Evolutionary conservation across 2,329 filamentous ascomycete species (phyloP).

Genomic region (Ascocoryne sarcoides): DNA sequence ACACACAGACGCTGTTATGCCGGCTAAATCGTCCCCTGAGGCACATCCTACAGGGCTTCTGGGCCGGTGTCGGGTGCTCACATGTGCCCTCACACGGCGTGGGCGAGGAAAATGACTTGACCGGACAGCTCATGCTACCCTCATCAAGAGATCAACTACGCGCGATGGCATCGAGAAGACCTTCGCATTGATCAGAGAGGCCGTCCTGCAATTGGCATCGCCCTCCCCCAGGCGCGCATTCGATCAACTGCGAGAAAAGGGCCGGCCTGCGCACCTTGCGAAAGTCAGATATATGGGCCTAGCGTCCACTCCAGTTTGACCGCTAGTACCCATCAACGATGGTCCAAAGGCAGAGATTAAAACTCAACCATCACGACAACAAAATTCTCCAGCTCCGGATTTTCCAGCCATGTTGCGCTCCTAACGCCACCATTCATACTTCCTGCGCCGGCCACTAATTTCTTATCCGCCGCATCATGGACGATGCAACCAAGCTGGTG

Average conservation of each 20-base stretch:
- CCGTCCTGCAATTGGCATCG: neutral
- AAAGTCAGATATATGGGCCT: neutral
- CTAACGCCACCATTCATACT: neutral
- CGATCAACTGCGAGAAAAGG: neutral
- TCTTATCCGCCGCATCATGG: constrained; percentile 29
- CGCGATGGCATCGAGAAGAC: neutral
- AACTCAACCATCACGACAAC: neutral
- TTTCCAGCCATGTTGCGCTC: neutral
- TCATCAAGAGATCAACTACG: neutral
- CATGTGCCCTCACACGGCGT: neutral
- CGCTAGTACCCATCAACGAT: neutral
- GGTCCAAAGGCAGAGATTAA: neutral
- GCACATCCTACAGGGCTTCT: neutral
- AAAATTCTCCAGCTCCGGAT: neutral
- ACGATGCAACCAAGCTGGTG: constrained; percentile 39
- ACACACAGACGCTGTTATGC: neutral
- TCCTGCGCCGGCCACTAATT: neutral
- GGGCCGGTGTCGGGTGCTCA: neutral
- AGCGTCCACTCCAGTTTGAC: neutral
- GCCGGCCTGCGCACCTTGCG: neutral
- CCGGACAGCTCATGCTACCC: neutral
- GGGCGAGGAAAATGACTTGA: neutral
- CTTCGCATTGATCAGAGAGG: neutral
- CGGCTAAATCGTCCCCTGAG: neutral
- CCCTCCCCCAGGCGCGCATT: neutral